Evolutionary conservation across 805 yeast genomes (phyloP), one percentile per base, ranked within the genome.

Genomic region (Spathaspora arborariae): DNA sequence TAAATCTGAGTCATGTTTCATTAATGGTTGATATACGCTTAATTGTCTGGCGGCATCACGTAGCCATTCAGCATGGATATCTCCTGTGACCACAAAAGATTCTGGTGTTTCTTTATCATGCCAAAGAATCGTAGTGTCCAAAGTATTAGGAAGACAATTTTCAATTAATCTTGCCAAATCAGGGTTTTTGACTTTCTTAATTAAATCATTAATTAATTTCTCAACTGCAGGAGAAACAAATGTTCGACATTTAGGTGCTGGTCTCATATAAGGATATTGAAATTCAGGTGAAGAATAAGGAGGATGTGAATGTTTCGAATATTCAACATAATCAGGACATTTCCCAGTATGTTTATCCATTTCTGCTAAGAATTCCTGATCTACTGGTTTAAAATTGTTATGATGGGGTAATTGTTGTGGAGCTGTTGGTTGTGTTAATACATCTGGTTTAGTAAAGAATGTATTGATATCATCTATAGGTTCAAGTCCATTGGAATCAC

Each of bases 11-110:
- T 88, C 94, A 45, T 75, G 58, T 35, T 66, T 65, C 11, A 82
- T 65, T 19, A 88, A 71, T 6, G 80, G 80, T 55, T 84, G 82
- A 62, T 88, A 90, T 2, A 86, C 87, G 3, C 88, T 77, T 41
- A 89, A 65, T 59, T 89, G 97, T 54, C 94, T 71, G 0, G 96
- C 88, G 1, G 95, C 82, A 63, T 89, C 97, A 45, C 97, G 67
- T 42, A 89, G 68, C 97, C 97, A 89, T 63, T 89, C 96, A 2
- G 96, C 96, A 61, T 88, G 90, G 46, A 89, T 89, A 59, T 89
- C 97, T 8, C 97, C 97, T 0, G 97, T 89, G 26, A 88, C 92
- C 1, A 89, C 78, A 63, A 89, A 89, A 0, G 95, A 74, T 51
- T 81, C 79, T 0, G 90, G 66, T 4, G 18, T 10, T 47, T 41